phyloP scores from a whole-genome alignment of 768 basidiomycete species.

The Favolaschia claudopus region DNA sequence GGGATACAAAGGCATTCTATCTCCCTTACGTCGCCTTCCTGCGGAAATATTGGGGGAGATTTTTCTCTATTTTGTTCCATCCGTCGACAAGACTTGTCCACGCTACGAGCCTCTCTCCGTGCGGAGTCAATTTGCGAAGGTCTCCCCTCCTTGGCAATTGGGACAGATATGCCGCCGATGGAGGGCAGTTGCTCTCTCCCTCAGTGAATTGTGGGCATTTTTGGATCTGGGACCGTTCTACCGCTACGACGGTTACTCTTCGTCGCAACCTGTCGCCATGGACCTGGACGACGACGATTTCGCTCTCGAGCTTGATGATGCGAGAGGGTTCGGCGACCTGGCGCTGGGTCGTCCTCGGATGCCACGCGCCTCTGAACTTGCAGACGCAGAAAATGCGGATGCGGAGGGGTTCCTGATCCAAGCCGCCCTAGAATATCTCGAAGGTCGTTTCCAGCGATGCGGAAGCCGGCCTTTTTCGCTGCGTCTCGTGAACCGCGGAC shows the following conservation, averaged over 20 bases:
- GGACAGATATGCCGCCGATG: slow-evolving; percentile 9
- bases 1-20: not conserved
- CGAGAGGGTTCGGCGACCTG: no score
- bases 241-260: no score
- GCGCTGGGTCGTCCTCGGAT: no score
- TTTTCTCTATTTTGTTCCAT: slow-evolving; percentile 10
- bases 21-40: slow-evolving; percentile 1
- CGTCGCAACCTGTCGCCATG: no score
- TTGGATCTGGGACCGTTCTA: no score
- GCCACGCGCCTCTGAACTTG: no score
- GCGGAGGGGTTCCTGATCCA: slow-evolving; percentile 2
- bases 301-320: no score
- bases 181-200: slow-evolving; percentile 3
- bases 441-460: not conserved
- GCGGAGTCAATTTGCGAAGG: no score
- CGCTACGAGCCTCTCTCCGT: no score
- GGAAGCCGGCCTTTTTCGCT: not conserved
- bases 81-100: not conserved
- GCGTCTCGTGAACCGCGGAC: not conserved
- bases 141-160: slow-evolving; percentile 8
- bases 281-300: no score
- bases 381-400: no score
- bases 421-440: not conserved
- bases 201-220: slow-evolving; percentile 3
- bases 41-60: slow-evolving; percentile 6